A percentile compares a stretch with the other conserved stretches of the same genome.
phyloP scores from a whole-genome alignment of 352 stramenopile species.

The Phytophthora kernoviae region DNA sequence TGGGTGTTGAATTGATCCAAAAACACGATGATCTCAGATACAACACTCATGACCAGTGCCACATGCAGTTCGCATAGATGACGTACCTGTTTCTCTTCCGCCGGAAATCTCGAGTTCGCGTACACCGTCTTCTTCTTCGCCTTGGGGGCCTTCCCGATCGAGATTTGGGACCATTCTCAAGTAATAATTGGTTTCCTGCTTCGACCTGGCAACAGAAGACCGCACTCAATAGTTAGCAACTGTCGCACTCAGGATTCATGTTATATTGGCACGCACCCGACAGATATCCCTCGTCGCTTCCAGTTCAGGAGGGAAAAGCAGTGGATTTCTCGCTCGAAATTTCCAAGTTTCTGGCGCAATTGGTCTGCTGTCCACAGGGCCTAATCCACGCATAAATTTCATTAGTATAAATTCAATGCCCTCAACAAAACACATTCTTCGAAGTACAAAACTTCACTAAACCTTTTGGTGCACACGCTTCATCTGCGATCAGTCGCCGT shows the following conservation, averaged over 20 bases:
- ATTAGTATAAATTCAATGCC: neutral
- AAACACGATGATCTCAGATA: too few relatives aligned
- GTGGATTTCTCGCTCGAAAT: conserved; percentile 72
- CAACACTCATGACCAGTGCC: too few relatives aligned
- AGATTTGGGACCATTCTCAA: conserved; percentile 48
- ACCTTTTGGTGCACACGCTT: conserved; percentile 66
- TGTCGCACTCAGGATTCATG: too few relatives aligned
- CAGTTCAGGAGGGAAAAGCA: conserved; percentile 80
- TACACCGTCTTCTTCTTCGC: conserved; percentile 64
- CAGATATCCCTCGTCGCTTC: conserved; percentile 62
- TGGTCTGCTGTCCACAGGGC: conserved; percentile 60
- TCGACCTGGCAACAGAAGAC: conserved; percentile 23
- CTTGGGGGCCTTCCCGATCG: conserved; percentile 26
- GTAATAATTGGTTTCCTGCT: conserved; percentile 26
- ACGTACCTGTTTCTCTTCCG: conserved; percentile 27
- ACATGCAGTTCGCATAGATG: neutral
- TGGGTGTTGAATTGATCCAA: neutral
- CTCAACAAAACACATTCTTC: neutral
- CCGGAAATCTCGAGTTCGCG: conserved; percentile 74
- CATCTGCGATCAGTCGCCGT: conserved; percentile 61
- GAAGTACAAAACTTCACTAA: neutral
- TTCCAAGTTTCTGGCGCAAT: conserved; percentile 75
- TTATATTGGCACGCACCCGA: conserved; percentile 33
- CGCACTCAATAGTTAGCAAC: too few relatives aligned
- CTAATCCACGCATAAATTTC: conserved; percentile 33